A percentile compares a stretch with the other conserved stretches of the same genome.
Evolutionary conservation across 768 basidiomycete species (phyloP).

Genomic region (Lactarius psammicola): DNA sequence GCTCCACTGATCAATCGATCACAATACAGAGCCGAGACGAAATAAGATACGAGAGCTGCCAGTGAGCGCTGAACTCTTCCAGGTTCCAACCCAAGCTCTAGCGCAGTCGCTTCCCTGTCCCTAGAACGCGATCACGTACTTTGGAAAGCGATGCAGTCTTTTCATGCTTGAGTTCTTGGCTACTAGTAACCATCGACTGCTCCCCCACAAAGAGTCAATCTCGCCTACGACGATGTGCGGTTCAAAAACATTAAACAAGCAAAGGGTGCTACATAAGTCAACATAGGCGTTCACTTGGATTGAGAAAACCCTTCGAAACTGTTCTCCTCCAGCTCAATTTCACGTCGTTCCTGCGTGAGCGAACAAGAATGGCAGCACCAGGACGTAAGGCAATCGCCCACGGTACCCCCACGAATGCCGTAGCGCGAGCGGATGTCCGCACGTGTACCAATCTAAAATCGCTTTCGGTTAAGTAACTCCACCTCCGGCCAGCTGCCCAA

Average conservation of each 20-base stretch:
- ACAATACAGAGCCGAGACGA: too few relatives aligned
- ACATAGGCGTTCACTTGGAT: neutral
- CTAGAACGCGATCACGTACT: neutral
- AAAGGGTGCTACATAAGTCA: neutral
- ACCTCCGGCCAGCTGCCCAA: neutral
- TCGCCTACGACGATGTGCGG: neutral
- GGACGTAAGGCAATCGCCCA: conserved; percentile 42
- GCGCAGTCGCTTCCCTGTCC: too few relatives aligned
- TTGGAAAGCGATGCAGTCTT: neutral
- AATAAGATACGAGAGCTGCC: too few relatives aligned
- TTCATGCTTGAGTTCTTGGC: too few relatives aligned
- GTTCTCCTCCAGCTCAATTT: conserved; percentile 49
- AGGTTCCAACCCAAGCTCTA: too few relatives aligned
- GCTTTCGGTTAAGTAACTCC: conserved; percentile 30
- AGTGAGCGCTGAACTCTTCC: too few relatives aligned
- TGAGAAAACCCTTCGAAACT: conserved; percentile 29
- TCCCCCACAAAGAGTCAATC: neutral
- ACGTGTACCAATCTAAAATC: conserved; percentile 39
- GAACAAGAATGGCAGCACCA: conserved; percentile 48
- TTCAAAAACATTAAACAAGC: neutral
- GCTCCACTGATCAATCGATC: too few relatives aligned
- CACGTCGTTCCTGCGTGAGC: conserved; percentile 48
- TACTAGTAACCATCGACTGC: neutral
- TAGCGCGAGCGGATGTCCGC: conserved; percentile 44
- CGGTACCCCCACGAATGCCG: conserved; percentile 45